phyloP scores from a whole-genome alignment of 257 asterid species.

The Solanum microdontum region DNA sequence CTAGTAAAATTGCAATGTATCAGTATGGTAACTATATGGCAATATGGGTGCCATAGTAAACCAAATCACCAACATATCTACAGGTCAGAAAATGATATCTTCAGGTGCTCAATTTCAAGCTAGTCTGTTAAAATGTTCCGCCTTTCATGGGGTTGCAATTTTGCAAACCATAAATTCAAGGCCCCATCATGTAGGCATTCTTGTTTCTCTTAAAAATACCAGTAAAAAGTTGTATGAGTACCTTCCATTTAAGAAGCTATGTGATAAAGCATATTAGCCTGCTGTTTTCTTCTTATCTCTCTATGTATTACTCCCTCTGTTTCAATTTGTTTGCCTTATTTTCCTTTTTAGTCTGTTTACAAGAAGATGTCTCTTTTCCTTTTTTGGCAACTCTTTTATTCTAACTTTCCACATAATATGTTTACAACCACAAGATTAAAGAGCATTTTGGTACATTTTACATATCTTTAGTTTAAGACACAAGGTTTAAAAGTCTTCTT shows the following conservation, averaged over 20 bases:
- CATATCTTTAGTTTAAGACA: neutral
- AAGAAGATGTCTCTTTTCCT: neutral
- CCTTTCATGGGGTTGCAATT: neutral
- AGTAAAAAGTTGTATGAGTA: neutral
- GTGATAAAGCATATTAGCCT: neutral
- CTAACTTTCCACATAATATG: neutral
- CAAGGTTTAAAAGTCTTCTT: neutral
- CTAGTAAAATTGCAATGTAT: neutral
- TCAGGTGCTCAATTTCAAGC: neutral
- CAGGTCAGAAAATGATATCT: neutral
- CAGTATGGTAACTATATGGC: neutral
- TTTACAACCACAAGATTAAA: neutral
- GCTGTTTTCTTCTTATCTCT: neutral
- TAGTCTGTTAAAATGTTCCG: neutral
- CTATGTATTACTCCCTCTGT: neutral
- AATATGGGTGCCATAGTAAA: neutral
- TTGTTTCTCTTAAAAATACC: neutral
- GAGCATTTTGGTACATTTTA: neutral
- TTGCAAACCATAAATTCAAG: neutral
- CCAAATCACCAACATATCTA: neutral
- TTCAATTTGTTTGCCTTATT: neutral
- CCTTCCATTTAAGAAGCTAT: neutral
- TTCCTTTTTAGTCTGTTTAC: neutral
- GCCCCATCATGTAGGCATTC: neutral
- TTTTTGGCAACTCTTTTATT: neutral